Evolutionary conservation across 1,284 basidiomycete genomes (phyloP).

Genomic region (Rhizoctonia solani): DNA sequence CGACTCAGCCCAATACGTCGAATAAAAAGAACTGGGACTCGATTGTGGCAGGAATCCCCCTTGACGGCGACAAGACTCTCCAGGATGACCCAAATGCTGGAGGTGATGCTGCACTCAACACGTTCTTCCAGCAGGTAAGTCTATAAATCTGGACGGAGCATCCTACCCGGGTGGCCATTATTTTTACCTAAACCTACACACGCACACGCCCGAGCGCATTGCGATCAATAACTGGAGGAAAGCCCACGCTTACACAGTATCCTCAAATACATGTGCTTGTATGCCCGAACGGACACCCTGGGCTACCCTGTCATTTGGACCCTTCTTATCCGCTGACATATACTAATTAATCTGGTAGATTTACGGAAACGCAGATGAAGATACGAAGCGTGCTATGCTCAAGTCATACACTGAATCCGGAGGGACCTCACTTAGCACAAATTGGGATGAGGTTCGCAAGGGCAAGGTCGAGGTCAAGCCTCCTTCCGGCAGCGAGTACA

Average conservation of each 20-base stretch:
- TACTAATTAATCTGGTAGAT: slow-evolving; percentile 50
- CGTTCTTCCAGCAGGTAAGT: slow-evolving; percentile 69
- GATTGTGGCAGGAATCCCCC: slow-evolving; percentile 66
- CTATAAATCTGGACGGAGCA: background rate
- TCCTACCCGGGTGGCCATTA: background rate
- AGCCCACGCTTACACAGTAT: background rate
- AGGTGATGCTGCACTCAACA: slow-evolving; percentile 75
- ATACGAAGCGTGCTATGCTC: slow-evolving; percentile 91
- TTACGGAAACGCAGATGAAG: slow-evolving; percentile 83
- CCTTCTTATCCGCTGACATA: background rate
- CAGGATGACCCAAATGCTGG: slow-evolving; percentile 82
- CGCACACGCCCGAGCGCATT: too few relatives aligned
- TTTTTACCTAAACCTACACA: too few relatives aligned
- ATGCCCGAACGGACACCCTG: background rate
- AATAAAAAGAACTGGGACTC: slow-evolving; percentile 81
- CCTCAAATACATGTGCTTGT: background rate
- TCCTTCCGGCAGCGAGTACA: slow-evolving; percentile 80
- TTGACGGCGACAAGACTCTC: slow-evolving; percentile 57
- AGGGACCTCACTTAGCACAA: slow-evolving; percentile 89
- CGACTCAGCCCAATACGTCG: slow-evolving; percentile 10
- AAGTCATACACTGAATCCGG: slow-evolving; percentile 93
- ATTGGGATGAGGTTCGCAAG: slow-evolving; percentile 87
- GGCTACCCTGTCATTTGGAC: background rate
- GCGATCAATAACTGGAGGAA: too few relatives aligned
- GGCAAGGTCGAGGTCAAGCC: slow-evolving; percentile 72